Evolutionary conservation across 352 stramenopile species (phyloP).

Genomic region (Phytophthora colocasiae): DNA sequence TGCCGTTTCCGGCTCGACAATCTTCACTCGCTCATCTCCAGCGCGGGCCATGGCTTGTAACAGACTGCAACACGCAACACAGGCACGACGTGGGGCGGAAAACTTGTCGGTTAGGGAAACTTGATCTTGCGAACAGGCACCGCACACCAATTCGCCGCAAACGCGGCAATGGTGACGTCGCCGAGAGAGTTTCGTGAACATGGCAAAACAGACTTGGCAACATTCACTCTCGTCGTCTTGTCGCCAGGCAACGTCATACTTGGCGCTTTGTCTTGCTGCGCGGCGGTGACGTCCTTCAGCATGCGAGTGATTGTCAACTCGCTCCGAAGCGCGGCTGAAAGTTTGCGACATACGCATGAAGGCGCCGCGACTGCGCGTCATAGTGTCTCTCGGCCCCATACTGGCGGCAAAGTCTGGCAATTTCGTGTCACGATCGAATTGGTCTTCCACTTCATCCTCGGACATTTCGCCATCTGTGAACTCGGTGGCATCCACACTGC

Average conservation of each 20-base stretch:
- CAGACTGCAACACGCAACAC: conserved; percentile 66
- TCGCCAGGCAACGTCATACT: conserved; percentile 81
- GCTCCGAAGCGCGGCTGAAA: conserved; percentile 41
- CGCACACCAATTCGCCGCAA: conserved; percentile 81
- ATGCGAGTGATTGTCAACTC: conserved; percentile 20
- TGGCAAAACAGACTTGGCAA: conserved; percentile 74
- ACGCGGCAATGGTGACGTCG: conserved; percentile 84
- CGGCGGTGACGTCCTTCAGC: conserved; percentile 15
- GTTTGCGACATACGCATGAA: conserved; percentile 36
- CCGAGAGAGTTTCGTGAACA: conserved; percentile 77
- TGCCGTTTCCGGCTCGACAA: conserved; percentile 41
- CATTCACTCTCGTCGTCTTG: conserved; percentile 62
- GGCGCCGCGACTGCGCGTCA: conserved; percentile 21
- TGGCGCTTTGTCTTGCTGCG: conserved; percentile 45
- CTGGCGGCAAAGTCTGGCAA: conserved; percentile 39
- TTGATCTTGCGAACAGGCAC: conserved; percentile 72
- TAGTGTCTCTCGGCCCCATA: conserved; percentile 23
- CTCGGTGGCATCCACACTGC: conserved; percentile 16
- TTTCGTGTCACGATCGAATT: conserved; percentile 26
- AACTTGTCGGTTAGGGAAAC: conserved; percentile 64
- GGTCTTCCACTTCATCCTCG: conserved; percentile 39
- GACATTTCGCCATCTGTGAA: conserved; percentile 40
- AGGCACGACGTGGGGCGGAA: conserved; percentile 58
- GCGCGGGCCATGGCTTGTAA: conserved; percentile 61
- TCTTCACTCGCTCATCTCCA: conserved; percentile 50